Evolutionary conservation across 305 asterid species (phyloP), one percentile per base, ranked within the genome.

Genomic region (Solanum hybrid): DNA sequence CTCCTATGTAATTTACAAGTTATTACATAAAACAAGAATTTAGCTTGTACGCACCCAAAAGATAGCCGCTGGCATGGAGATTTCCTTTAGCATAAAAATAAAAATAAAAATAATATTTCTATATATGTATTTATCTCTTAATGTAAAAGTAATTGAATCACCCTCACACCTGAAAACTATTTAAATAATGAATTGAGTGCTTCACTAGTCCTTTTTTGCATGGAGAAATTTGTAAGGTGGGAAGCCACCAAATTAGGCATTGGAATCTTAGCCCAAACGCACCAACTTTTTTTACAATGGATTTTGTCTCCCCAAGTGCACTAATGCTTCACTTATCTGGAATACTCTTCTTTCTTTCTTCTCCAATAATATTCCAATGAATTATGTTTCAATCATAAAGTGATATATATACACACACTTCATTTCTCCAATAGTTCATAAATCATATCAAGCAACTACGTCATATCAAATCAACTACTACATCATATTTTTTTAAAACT

Each of bases 211-310:
- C 13, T 83, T 57, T 41, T 84, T 85, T 85, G 88, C 76, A 85
- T 85, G 88, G 77, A 72, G 17, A 12, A 20, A 65, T 80, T 27
- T 82, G 41, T 90, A 88, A 89, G 87, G 94, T 93, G 87, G 89
- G 90, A 91, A 88, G 86, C 93, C 93, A 93, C 93, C 84, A 8
- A 89, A 76, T 34, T n/a, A 77, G 37, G 68, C 72, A 87, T 90
- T 92, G 95, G 94, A 89, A 89, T 90, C 93, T 89, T 91, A 91
- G 91, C 39, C 76, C 90, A 83, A 89, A 85, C 88, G 91, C 93
- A 92, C 93, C 89, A 75, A 91, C 14, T 82, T 89, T 81, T 33
- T 1, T 78, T n/a, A 36, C 29, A 68, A 45, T 90, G 51, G 2
- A 75, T 76, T 33, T 90, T 20, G 83, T 80, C 77, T 57, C 88